Conservation (phyloP, 208 protist genomes). For the Leishmania amazonensis region DNA sequence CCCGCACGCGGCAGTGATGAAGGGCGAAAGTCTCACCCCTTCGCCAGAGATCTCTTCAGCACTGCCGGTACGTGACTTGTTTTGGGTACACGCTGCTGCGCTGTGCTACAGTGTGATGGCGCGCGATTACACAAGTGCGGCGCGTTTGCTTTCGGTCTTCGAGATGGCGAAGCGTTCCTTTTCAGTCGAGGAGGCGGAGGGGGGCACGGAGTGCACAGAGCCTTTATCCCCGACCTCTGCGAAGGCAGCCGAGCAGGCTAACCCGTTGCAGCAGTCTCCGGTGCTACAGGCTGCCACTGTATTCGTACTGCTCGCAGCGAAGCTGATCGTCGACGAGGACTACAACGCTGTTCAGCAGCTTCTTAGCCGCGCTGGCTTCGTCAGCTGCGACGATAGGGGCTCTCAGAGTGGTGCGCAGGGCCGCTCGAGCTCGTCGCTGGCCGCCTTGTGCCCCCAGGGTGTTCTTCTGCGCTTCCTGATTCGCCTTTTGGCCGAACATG, state of each 20-base stretch:
- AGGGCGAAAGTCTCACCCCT: background rate
- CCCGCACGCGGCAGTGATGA: too few relatives aligned
- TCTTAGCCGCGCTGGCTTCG: conserved; percentile 2
- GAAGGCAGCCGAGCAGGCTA: background rate
- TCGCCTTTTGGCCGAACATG: conserved; percentile 29
- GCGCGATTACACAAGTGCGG: conserved; percentile 8
- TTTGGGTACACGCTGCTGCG: conserved; percentile 27
- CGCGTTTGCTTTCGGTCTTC: conserved; percentile 12
- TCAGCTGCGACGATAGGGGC: background rate
- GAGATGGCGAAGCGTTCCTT: background rate
- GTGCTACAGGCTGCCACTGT: background rate
- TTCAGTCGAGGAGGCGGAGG: background rate
- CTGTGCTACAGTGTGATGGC: conserved; percentile 26
- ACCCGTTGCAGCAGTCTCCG: too few relatives aligned
- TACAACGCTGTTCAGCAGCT: conserved; percentile 14
- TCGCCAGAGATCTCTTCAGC: too few relatives aligned
- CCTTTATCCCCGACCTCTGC: too few relatives aligned
- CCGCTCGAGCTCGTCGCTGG: background rate
- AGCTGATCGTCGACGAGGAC: conserved; percentile 13
- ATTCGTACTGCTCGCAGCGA: conserved; percentile 11
- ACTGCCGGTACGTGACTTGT: background rate
- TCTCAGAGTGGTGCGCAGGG: background rate
- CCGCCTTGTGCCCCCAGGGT: background rate
- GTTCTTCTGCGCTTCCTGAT: conserved; percentile 22
- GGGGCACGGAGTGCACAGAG: too few relatives aligned